Conservation (phyloP, 2,329 filamentous ascomycete genomes). For the Graphium sp. region DNA sequence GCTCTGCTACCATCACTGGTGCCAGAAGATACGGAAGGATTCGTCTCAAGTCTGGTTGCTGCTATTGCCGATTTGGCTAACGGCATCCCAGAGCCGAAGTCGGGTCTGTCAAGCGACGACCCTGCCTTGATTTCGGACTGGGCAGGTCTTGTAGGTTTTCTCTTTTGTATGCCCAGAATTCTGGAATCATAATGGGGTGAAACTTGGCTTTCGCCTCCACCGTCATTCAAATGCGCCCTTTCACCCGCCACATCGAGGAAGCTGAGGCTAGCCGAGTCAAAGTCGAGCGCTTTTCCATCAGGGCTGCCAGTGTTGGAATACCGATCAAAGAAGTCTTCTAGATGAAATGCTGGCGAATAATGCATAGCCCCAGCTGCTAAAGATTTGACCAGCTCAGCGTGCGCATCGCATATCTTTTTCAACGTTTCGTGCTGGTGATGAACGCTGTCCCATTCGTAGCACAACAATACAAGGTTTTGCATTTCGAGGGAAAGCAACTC, state of each 20-base stretch:
- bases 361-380: conserved; percentile 46
- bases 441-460: conserved; percentile 59
- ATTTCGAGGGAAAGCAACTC: conserved; percentile 65
- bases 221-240: too few species aligned
- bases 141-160: too few species aligned
- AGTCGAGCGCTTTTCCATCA: conserved; percentile 41
- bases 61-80: too few species aligned
- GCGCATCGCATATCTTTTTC: conserved; percentile 62
- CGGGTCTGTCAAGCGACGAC: too few species aligned
- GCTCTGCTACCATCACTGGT: too few species aligned
- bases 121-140: too few species aligned
- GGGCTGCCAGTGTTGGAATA: conserved; percentile 43
- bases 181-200: too few species aligned
- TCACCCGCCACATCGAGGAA: conserved; percentile 51
- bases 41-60: too few species aligned
- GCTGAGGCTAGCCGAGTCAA: conserved; percentile 60
- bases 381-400: conserved; percentile 62
- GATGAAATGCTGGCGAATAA: conserved; percentile 64
- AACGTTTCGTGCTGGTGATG: conserved; percentile 69
- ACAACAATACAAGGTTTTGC: conserved; percentile 60
- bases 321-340: conserved; percentile 77
- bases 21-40: too few species aligned
- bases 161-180: too few species aligned
- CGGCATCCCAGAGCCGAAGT: too few species aligned
- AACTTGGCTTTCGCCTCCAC: too few species aligned